phyloP scores from a whole-genome alignment of 2,329 filamentous ascomycete genomes.

The Penicillium aurantiogriseum region DNA sequence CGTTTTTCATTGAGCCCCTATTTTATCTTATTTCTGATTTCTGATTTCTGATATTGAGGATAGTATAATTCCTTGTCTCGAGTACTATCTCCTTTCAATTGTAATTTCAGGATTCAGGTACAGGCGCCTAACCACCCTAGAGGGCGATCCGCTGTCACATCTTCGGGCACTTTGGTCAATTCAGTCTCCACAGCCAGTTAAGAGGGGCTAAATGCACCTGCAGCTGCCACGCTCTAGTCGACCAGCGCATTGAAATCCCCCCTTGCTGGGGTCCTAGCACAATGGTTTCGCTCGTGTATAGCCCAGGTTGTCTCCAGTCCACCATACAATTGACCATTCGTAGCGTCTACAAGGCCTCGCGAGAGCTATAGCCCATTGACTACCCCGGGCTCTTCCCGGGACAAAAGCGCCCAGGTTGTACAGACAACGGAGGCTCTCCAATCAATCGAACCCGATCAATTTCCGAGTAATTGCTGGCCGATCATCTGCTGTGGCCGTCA shows the following conservation, averaged over 20 bases:
- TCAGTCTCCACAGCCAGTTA: conserved; percentile 24
- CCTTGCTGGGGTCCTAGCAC: conserved; percentile 16
- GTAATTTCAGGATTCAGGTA: conserved; percentile 24
- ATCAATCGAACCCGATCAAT: conserved; percentile 19
- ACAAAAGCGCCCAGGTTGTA: conserved; percentile 19
- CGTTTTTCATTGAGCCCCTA: neutral
- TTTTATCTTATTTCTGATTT: neutral
- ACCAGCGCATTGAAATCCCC: conserved; percentile 30
- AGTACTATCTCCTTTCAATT: neutral
- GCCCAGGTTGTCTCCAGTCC: conserved; percentile 8
- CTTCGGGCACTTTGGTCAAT: conserved; percentile 28
- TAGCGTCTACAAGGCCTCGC: neutral
- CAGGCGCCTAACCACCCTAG: conserved; percentile 24
- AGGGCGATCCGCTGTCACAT: conserved; percentile 37
- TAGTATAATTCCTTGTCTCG: neutral
- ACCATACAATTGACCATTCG: conserved; percentile 17
- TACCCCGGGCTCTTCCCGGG: conserved; percentile 15
- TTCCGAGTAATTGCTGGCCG: conserved; percentile 16
- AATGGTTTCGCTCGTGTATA: conserved; percentile 1
- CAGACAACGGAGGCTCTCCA: conserved; percentile 18
- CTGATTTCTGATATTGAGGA: neutral
- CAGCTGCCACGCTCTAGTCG: conserved; percentile 35
- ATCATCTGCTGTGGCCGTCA: neutral
- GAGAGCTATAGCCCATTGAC: conserved; percentile 10
- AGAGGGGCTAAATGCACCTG: conserved; percentile 19